A percentile compares a stretch with the other conserved stretches of the same genome.
phyloP scores from a whole-genome alignment of 2,329 filamentous ascomycete species.

The Cordyceps farinosa region DNA sequence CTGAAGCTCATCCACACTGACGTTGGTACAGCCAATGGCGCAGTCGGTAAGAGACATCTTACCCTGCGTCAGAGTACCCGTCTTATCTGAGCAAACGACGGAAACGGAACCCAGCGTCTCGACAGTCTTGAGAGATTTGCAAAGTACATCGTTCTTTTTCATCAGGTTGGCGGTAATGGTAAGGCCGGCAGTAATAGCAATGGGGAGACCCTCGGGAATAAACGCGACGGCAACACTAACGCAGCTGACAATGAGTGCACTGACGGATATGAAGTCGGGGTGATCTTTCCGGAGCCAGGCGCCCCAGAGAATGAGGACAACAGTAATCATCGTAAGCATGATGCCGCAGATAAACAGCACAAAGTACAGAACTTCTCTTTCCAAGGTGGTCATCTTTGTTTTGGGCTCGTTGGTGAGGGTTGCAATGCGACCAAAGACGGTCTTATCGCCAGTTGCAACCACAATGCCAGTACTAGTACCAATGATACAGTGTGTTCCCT shows the following conservation, averaged over 20 bases:
- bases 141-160: conserved; percentile 72
- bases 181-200: conserved; percentile 65
- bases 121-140: conserved; percentile 76
- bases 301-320: conserved; percentile 66
- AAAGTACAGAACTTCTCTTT: conserved; percentile 70
- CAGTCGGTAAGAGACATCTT: conserved; percentile 71
- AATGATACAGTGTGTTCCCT: conserved; percentile 74
- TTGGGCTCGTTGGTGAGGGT: conserved; percentile 68
- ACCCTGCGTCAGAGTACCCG: conserved; percentile 66
- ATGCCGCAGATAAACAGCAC: conserved; percentile 65
- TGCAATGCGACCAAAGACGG: conserved; percentile 73
- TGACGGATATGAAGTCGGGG: conserved; percentile 68
- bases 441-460: conserved; percentile 67
- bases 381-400: conserved; percentile 63
- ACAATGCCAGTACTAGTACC: conserved; percentile 65
- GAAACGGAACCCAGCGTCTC: conserved; percentile 72
- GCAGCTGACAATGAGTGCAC: conserved; percentile 67
- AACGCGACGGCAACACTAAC: conserved; percentile 72
- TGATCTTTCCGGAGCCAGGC: conserved; percentile 65
- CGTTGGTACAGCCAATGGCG: conserved; percentile 49
- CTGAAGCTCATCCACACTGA: conserved; percentile 50
- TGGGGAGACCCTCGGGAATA: conserved; percentile 70
- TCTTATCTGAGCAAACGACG: conserved; percentile 75
- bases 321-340: conserved; percentile 61
- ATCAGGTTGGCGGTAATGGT: conserved; percentile 76